These are phyloP conservation scores for Glebionis coronaria DNA, from an alignment of 129 eudicot genomes.

Conservation along the genomic window DNA sequence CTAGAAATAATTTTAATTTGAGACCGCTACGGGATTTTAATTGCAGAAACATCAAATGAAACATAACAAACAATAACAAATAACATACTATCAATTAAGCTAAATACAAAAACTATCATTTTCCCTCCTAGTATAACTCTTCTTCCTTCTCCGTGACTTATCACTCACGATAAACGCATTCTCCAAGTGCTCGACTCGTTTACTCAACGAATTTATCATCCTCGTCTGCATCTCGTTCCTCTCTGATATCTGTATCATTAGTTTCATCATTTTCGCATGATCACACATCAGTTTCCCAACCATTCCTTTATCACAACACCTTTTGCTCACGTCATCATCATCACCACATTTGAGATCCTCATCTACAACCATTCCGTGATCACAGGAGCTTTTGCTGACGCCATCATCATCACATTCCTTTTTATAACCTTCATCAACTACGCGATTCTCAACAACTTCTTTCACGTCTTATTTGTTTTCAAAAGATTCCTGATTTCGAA, in stretches of 20 bases:
- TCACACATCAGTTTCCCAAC: slow-evolving; percentile 41
- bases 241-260: slow-evolving; percentile 42
- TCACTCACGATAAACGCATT: slow-evolving; percentile 34
- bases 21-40: too few species aligned
- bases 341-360: too few species aligned
- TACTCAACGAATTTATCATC: slow-evolving; percentile 36
- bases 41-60: too few species aligned
- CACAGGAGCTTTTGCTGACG: not conserved
- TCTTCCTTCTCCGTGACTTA: slow-evolving; percentile 35
- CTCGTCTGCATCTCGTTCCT: slow-evolving; percentile 36
- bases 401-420: not conserved
- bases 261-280: slow-evolving; percentile 38
- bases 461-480: too few species aligned
- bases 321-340: not conserved
- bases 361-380: too few species aligned
- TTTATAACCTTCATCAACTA: too few species aligned
- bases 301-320: slow-evolving; percentile 17
- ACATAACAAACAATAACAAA: too few species aligned
- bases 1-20: too few species aligned
- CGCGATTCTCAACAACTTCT: too few species aligned
- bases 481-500: too few species aligned
- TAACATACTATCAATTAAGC: too few species aligned
- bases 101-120: too few species aligned
- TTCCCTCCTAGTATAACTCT: not conserved
- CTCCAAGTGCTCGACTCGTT: slow-evolving; percentile 52